Percentiles rank a stretch among this genome's conserved stretches.
Evolutionary conservation across 352 stramenopile genomes (phyloP).

Genomic region (Phytopythium kandeliae): DNA sequence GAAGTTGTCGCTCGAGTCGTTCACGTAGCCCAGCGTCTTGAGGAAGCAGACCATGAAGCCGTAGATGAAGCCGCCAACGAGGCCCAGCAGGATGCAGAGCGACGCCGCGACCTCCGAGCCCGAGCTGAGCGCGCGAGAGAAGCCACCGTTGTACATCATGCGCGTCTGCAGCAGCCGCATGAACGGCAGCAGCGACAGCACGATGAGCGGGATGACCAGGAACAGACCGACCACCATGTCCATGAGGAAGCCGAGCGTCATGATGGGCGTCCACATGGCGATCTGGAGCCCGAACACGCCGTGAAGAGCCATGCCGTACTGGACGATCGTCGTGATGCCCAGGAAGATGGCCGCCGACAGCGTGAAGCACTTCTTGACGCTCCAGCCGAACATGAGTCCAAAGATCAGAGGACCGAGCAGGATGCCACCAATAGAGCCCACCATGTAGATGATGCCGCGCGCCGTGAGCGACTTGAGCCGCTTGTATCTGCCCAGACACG

Average conservation of each 20-base stretch:
- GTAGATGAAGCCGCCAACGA: constrained; percentile 72
- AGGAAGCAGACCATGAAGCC: constrained; percentile 73
- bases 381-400: constrained; percentile 51
- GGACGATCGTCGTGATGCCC: constrained; percentile 63
- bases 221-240: constrained; percentile 81
- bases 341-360: constrained; percentile 64
- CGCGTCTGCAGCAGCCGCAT: constrained; percentile 84
- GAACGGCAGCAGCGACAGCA: constrained; percentile 76
- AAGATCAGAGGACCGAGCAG: constrained; percentile 48
- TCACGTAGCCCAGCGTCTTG: constrained; percentile 67
- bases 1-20: constrained; percentile 61
- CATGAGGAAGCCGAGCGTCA: constrained; percentile 79
- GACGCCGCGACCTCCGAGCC: constrained; percentile 80
- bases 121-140: constrained; percentile 69
- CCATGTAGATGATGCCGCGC: constrained; percentile 72
- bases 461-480: constrained; percentile 50
- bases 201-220: constrained; percentile 65
- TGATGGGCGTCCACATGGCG: constrained; percentile 61
- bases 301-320: constrained; percentile 68
- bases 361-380: constrained; percentile 55
- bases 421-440: constrained; percentile 54
- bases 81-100: constrained; percentile 66
- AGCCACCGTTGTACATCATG: constrained; percentile 86
- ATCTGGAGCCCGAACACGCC: constrained; percentile 55
- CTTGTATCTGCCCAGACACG: constrained; percentile 49